Evolutionary conservation across 345 rosid species (phyloP).

Genomic region (Gossypium arboreum): DNA sequence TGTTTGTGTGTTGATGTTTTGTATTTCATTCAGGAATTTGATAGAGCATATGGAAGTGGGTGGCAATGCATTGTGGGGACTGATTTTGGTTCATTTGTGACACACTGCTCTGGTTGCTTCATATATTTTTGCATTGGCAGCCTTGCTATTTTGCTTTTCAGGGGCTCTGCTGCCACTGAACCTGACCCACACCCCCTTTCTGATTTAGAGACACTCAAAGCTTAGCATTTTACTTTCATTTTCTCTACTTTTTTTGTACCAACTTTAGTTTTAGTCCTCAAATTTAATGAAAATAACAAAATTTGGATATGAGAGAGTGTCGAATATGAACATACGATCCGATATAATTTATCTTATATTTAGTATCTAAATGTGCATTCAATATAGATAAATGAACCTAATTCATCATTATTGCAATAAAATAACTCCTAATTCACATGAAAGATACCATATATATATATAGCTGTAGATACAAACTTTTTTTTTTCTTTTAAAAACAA

Average conservation of each 20-base stretch:
- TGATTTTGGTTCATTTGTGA: slow-evolving; percentile 65
- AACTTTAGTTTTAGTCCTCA: slow-evolving; percentile 2
- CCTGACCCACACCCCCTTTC: slow-evolving; percentile 21
- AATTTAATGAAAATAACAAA: not conserved
- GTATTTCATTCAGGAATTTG: slow-evolving; percentile 50
- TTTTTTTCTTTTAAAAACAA: not conserved
- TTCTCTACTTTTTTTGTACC: slow-evolving; percentile 1
- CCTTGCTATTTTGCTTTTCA: slow-evolving; percentile 61
- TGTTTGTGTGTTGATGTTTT: not conserved
- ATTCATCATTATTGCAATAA: not conserved
- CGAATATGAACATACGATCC: not conserved
- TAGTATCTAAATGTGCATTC: no score
- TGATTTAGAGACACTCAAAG: slow-evolving; percentile 18
- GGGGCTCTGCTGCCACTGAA: slow-evolving; percentile 42
- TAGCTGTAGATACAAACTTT: not conserved
- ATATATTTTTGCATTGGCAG: slow-evolving; percentile 55
- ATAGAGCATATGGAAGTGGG: slow-evolving; percentile 40
- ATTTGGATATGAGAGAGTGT: not conserved
- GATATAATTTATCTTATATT: no score
- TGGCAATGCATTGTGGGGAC: slow-evolving; percentile 78
- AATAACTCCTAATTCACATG: not conserved
- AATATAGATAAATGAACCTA: no score
- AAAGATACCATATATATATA: not conserved
- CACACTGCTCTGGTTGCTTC: slow-evolving; percentile 56
- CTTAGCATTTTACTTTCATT: not conserved